These are phyloP conservation scores for Blepharisma japonicum DNA, from an alignment of 73 alveolate species.

Conservation along the genomic window DNA sequence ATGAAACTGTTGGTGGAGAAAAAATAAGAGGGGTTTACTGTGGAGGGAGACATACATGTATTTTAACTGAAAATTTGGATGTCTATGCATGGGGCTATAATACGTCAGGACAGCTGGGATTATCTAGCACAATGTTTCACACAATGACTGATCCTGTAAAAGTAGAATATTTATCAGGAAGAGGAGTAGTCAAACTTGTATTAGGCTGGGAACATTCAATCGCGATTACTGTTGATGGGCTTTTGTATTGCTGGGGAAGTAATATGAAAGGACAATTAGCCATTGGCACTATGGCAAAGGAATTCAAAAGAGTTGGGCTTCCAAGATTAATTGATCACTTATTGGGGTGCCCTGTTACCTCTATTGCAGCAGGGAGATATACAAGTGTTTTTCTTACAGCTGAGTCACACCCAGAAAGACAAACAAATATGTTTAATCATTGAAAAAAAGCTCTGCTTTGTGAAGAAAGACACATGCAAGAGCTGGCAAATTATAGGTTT, in stretches of 20 bases:
- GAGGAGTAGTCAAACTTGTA: conserved; percentile 11
- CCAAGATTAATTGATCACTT: conserved; percentile 9
- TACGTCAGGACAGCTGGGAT: conserved; percentile 30
- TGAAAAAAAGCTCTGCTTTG: conserved; percentile 7
- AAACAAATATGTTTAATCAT: not conserved
- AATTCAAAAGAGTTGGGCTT: not conserved
- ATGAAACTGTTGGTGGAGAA: not conserved
- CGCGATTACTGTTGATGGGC: conserved; percentile 27
- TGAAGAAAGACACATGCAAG: conserved; percentile 29
- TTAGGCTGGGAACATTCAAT: conserved; percentile 28
- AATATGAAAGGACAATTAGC: conserved; percentile 22
- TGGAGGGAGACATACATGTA: conserved; percentile 32
- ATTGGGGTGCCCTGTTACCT: conserved; percentile 19
- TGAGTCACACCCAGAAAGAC: conserved; percentile 1
- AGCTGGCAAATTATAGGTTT: conserved; percentile 17
- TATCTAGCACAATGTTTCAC: conserved; percentile 26
- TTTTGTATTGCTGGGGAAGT: conserved; percentile 21
- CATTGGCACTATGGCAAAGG: conserved; percentile 16
- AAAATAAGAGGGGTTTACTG: conserved; percentile 23
- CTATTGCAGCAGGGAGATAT: not conserved
- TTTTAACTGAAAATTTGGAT: conserved; percentile 4
- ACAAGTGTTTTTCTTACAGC: conserved; percentile 16
- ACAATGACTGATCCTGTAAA: conserved; percentile 26
- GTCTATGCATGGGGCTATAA: conserved; percentile 31
- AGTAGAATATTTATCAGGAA: conserved; percentile 15